These are phyloP conservation scores for Pythium angustatum DNA, from an alignment of 352 stramenopile species.

Conservation along the genomic window DNA sequence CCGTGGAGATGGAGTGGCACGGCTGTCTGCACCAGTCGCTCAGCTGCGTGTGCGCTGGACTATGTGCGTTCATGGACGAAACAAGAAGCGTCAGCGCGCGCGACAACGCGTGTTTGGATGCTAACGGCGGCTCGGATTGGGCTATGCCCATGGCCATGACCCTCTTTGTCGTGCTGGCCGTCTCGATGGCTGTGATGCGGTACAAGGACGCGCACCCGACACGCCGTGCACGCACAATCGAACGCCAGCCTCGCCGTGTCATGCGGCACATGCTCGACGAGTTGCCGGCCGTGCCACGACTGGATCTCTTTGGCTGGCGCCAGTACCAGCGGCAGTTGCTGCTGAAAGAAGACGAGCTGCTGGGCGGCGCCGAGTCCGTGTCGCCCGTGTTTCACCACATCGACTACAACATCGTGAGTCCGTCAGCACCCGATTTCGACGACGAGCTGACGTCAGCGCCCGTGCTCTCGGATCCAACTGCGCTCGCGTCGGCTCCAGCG, in stretches of 20 bases:
- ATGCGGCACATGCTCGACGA: neutral
- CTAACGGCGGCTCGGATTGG: neutral
- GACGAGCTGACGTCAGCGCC: neutral
- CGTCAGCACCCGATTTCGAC: neutral
- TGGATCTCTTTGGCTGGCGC: neutral
- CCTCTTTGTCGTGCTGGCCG: neutral
- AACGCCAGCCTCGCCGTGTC: neutral
- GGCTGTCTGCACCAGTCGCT: neutral
- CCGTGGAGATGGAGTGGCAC: neutral
- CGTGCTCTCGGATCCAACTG: neutral
- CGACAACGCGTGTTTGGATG: neutral
- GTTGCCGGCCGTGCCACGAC: neutral
- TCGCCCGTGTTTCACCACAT: neutral
- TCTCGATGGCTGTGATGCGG: neutral
- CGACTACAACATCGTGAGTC: neutral
- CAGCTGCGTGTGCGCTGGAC: neutral
- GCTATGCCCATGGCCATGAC: neutral
- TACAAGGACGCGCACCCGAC: neutral
- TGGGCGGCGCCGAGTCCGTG: neutral
- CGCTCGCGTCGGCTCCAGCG: neutral
- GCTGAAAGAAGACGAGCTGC: neutral
- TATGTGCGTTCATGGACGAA: neutral
- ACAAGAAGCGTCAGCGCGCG: neutral
- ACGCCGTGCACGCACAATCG: neutral
- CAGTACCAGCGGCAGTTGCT: neutral